These are phyloP conservation scores for Trametes punicea DNA, from an alignment of 768 basidiomycete genomes.

Conservation along the genomic window DNA sequence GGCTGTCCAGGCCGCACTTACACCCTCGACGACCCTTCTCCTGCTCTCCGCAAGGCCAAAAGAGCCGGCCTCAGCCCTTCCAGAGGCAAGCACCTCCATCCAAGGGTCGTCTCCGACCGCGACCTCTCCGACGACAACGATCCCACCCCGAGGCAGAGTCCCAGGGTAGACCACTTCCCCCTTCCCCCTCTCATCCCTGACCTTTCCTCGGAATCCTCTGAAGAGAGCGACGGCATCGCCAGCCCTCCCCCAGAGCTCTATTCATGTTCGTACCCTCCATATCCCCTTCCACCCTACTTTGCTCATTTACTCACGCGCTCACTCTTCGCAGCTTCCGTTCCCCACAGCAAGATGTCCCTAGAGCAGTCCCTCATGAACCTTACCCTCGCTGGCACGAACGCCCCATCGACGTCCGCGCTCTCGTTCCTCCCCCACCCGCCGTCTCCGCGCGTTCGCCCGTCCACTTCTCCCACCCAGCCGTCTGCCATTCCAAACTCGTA, in stretches of 20 bases:
- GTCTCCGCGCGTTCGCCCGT: constrained; percentile 13
- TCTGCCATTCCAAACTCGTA: constrained; percentile 1
- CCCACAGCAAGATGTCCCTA: constrained; percentile 12
- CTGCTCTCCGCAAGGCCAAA: neutral
- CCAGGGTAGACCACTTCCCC: constrained; percentile 17
- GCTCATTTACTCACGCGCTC: constrained; percentile 10
- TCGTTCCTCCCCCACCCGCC: constrained; percentile 28
- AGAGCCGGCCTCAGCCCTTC: constrained; percentile 1
- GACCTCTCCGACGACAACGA: constrained; percentile 25
- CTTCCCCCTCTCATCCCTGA: constrained; percentile 54
- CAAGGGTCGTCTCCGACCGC: constrained; percentile 36
- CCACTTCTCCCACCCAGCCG: neutral
- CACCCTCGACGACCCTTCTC: constrained; percentile 39
- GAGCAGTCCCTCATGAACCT: constrained; percentile 18
- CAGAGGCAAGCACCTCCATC: constrained; percentile 42
- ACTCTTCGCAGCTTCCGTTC: neutral
- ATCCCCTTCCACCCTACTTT: constrained; percentile 4
- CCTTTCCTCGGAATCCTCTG: constrained; percentile 53
- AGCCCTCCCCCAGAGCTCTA: constrained; percentile 34
- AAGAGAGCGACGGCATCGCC: constrained; percentile 57
- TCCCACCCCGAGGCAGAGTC: constrained; percentile 28
- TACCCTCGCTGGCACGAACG: constrained; percentile 14
- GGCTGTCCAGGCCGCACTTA: constrained; percentile 75
- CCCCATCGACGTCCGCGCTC: constrained; percentile 15
- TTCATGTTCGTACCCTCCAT: constrained; percentile 11